A percentile compares a stretch with the other conserved stretches of the same genome.
Conservation (phyloP, 768 basidiomycete species). For the Dacryopinax primogenitus region DNA sequence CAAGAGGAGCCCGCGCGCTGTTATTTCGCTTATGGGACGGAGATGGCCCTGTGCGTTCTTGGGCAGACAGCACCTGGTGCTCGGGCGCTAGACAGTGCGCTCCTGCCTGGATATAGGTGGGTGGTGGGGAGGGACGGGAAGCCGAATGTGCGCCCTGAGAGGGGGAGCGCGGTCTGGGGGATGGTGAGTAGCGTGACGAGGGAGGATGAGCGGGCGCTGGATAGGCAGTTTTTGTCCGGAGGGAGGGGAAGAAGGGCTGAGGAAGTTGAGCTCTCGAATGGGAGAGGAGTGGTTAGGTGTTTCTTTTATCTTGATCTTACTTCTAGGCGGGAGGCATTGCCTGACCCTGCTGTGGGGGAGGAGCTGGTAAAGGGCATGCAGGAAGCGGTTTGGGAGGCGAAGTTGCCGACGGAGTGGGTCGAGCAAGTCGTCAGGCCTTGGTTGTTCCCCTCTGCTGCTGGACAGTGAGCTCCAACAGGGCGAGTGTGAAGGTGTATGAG, state of each 20-base stretch:
- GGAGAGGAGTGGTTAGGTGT: neutral
- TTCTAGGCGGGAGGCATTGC: neutral
- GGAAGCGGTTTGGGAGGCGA: neutral
- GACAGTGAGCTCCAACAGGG: too few species aligned
- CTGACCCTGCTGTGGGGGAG: neutral
- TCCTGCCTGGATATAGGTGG: neutral
- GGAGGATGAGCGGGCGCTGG: neutral
- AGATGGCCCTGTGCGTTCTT: neutral
- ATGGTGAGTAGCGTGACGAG: neutral
- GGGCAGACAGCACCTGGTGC: neutral
- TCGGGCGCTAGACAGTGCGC: neutral
- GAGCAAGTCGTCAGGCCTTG: neutral
- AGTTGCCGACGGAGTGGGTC: neutral
- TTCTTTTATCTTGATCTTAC: neutral
- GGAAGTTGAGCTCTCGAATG: neutral
- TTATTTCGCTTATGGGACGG: neutral
- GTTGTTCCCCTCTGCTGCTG: neutral
- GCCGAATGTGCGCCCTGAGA: neutral
- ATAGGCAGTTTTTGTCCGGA: neutral
- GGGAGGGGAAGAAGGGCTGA: neutral
- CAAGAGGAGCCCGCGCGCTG: neutral
- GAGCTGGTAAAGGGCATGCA: neutral
- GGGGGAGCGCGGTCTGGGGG: neutral
- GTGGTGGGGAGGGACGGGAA: neutral
- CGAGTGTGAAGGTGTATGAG: too few species aligned